phyloP scores from a whole-genome alignment of 176 grass and related monocot genomes.

The Pontederia paniculata region DNA sequence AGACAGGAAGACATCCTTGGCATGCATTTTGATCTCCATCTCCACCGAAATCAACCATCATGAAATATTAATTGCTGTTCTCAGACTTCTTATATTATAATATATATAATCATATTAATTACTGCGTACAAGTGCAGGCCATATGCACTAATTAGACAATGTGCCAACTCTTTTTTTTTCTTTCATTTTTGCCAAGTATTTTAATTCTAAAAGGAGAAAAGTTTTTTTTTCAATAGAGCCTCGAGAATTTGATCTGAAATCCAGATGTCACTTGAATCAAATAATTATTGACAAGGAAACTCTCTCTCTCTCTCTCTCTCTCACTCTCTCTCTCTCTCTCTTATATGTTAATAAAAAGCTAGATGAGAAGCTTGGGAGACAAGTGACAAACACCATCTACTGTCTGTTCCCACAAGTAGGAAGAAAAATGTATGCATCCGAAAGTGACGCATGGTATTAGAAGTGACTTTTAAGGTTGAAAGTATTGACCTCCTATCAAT shows the following conservation, averaged over 20 bases:
- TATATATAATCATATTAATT: not conserved
- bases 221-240: too few relatives aligned
- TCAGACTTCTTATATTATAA: not conserved
- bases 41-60: not conserved
- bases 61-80: not conserved
- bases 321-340: not conserved
- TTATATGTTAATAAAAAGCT: not conserved
- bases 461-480: too few relatives aligned
- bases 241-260: too few relatives aligned
- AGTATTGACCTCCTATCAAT: too few relatives aligned
- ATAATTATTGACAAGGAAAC: too few relatives aligned
- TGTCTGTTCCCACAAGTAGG: too few relatives aligned
- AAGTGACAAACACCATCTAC: not conserved
- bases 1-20: slow-evolving; percentile 1
- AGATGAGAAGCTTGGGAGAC: not conserved
- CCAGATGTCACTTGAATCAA: not conserved
- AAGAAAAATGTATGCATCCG: not conserved
- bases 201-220: too few relatives aligned
- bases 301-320: not conserved
- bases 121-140: not conserved
- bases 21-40: too few relatives aligned
- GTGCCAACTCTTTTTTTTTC: too few relatives aligned
- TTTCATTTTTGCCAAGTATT: too few relatives aligned
- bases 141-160: not conserved
- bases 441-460: not conserved